A percentile compares a stretch with the other conserved stretches of the same genome.
phyloP scores from a whole-genome alignment of 768 basidiomycete genomes.

The Agaricus sinodeliciosus region DNA sequence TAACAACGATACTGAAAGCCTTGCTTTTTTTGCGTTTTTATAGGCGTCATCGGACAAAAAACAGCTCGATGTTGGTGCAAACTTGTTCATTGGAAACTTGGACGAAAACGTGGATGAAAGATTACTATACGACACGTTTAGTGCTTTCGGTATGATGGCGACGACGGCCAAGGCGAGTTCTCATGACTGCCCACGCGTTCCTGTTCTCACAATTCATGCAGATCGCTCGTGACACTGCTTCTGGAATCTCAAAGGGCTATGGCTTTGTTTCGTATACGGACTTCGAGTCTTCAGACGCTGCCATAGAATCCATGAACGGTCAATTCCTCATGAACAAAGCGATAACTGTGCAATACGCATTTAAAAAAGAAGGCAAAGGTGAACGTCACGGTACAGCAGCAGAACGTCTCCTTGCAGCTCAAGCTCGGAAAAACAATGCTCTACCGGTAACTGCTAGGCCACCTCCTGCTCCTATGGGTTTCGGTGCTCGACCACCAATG shows the following conservation, averaged over 20 bases:
- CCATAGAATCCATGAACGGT: constrained; percentile 93
- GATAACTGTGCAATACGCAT: constrained; percentile 94
- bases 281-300: constrained; percentile 95
- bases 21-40: constrained; percentile 6
- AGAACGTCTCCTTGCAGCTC: constrained; percentile 92
- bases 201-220: constrained; percentile 23
- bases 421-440: constrained; percentile 94
- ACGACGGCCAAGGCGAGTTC: constrained; percentile 76
- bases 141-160: constrained; percentile 89
- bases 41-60: constrained; percentile 98
- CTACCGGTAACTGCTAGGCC: constrained; percentile 73
- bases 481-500: constrained; percentile 60
- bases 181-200: constrained; percentile 5
- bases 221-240: constrained; percentile 86
- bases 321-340: constrained; percentile 99
- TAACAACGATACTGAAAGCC: constrained; percentile 10
- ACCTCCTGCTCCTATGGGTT: constrained; percentile 67
- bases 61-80: constrained; percentile 95
- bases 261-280: constrained; percentile 97
- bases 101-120: constrained; percentile 95
- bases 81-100: constrained; percentile 92
- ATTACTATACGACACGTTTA: constrained; percentile 90
- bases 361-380: constrained; percentile 99
- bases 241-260: constrained; percentile 90
- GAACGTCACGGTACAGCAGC: constrained; percentile 96